A percentile compares a stretch with the other conserved stretches of the same genome.
Conservation (phyloP, 345 rosid genomes). For the Syzygium aromaticum region DNA sequence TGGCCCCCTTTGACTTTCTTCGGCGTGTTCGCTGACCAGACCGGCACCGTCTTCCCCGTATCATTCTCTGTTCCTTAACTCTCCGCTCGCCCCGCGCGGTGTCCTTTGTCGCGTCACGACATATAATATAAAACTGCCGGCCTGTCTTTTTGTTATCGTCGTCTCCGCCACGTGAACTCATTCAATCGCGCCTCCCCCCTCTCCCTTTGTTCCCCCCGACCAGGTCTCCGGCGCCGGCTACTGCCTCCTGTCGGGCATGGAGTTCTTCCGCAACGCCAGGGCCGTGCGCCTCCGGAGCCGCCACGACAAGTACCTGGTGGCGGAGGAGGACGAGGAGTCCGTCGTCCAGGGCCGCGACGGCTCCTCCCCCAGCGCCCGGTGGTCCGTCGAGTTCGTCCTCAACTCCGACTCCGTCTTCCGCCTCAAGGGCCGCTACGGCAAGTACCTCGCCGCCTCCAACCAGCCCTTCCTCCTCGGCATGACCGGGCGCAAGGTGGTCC, state of each 20-base stretch:
- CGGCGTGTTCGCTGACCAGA: neutral
- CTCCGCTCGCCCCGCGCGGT: neutral
- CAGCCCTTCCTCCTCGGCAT: slow-evolving; percentile 67
- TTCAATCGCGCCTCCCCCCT: neutral
- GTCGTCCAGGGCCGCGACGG: slow-evolving; percentile 65
- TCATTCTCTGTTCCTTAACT: neutral
- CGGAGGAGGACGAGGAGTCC: slow-evolving; percentile 66
- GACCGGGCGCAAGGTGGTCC: slow-evolving; percentile 68
- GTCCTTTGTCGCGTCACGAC: neutral
- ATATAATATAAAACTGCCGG: neutral
- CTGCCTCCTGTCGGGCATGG: slow-evolving; percentile 33
- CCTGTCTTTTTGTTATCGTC: neutral
- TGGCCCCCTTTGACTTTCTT: neutral
- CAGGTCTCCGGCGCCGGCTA: neutral
- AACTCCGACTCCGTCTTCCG: slow-evolving; percentile 41
- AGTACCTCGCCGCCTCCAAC: slow-evolving; percentile 79
- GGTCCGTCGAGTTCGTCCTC: slow-evolving; percentile 63
- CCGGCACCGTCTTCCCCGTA: neutral
- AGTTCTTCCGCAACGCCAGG: slow-evolving; percentile 64
- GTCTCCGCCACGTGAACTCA: neutral
- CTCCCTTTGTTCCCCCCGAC: neutral
- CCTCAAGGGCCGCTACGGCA: slow-evolving; percentile 58
- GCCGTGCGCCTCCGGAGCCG: slow-evolving; percentile 64
- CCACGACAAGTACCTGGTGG: slow-evolving; percentile 67
- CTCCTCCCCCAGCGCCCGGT: slow-evolving; percentile 42